These are phyloP conservation scores for Darksidea phi DNA, from an alignment of 495 filamentous ascomycete genomes.

Conservation along the genomic window DNA sequence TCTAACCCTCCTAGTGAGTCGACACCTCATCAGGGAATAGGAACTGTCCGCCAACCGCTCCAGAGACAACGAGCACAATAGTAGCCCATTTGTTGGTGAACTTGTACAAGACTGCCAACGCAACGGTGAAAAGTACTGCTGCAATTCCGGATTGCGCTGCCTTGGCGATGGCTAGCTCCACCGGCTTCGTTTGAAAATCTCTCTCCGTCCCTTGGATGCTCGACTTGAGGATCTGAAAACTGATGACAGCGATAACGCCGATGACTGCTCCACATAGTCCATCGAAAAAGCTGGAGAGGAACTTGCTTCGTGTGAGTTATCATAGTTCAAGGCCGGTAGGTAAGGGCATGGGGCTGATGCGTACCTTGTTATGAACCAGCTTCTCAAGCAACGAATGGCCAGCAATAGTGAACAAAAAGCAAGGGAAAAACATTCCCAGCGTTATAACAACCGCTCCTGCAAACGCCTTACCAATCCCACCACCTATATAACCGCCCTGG, in stretches of 20 bases:
- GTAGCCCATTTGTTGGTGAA: constrained; percentile 39
- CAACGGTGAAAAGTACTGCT: constrained; percentile 38
- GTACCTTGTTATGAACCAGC: constrained; percentile 42
- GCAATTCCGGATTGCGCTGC: constrained; percentile 35
- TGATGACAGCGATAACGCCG: constrained; percentile 44
- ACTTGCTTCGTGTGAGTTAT: constrained; percentile 20
- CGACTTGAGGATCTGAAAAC: constrained; percentile 37
- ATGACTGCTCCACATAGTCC: constrained; percentile 44
- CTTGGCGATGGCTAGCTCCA: constrained; percentile 14
- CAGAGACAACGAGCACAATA: constrained; percentile 32
- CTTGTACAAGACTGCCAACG: constrained; percentile 39
- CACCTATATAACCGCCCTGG: constrained; percentile 40
- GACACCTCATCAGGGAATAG: constrained; percentile 30
- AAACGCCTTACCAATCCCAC: constrained; percentile 39
- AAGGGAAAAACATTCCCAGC: constrained; percentile 45
- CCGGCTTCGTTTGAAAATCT: constrained; percentile 17
- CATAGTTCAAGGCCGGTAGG: constrained; percentile 10
- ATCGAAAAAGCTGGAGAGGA: constrained; percentile 44
- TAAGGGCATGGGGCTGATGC: constrained; percentile 12
- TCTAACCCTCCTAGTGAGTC: constrained; percentile 1
- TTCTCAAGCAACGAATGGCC: constrained; percentile 42
- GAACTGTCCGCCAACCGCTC: constrained; percentile 40
- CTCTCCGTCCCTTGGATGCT: constrained; percentile 26
- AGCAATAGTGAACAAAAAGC: constrained; percentile 45
- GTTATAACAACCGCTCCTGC: constrained; percentile 44